These are phyloP conservation scores for Helotiales sp. DNA, from an alignment of 2,329 filamentous ascomycete species.

Conservation along the genomic window DNA sequence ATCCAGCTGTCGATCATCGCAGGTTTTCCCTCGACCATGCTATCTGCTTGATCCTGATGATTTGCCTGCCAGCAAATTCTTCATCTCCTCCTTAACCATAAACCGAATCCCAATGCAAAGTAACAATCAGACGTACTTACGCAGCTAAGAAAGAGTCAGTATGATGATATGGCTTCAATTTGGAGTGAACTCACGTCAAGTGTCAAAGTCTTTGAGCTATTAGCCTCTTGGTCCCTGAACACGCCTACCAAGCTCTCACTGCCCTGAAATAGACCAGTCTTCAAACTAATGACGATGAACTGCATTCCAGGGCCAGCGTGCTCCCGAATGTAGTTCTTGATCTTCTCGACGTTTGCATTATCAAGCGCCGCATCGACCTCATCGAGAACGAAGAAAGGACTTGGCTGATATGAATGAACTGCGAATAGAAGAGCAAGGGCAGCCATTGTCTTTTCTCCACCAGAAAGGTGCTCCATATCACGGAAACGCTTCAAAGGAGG, in stretches of 20 bases:
- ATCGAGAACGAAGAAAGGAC: constrained; percentile 96
- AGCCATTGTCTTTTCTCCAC: constrained; percentile 98
- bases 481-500: constrained; percentile 97
- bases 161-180: neutral
- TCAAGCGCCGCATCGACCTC: constrained; percentile 98
- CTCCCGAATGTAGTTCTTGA: constrained; percentile 94
- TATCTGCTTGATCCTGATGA: neutral
- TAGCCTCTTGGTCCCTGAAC: constrained; percentile 91
- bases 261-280: constrained; percentile 93
- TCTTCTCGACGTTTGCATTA: constrained; percentile 94
- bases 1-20: neutral
- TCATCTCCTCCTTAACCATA: neutral
- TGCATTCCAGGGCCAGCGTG: constrained; percentile 98
- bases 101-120: neutral
- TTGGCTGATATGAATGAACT: constrained; percentile 94
- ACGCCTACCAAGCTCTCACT: constrained; percentile 95
- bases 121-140: constrained; percentile 36
- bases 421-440: constrained; percentile 95
- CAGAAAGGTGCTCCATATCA: constrained; percentile 98
- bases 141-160: constrained; percentile 34
- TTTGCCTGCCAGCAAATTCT: neutral
- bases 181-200: constrained; percentile 77
- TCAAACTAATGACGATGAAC: constrained; percentile 97
- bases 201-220: constrained; percentile 88
- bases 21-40: neutral